Evolutionary conservation across 2,329 filamentous ascomycete species (phyloP).

Genomic region (Stemphylium vesicarium): DNA sequence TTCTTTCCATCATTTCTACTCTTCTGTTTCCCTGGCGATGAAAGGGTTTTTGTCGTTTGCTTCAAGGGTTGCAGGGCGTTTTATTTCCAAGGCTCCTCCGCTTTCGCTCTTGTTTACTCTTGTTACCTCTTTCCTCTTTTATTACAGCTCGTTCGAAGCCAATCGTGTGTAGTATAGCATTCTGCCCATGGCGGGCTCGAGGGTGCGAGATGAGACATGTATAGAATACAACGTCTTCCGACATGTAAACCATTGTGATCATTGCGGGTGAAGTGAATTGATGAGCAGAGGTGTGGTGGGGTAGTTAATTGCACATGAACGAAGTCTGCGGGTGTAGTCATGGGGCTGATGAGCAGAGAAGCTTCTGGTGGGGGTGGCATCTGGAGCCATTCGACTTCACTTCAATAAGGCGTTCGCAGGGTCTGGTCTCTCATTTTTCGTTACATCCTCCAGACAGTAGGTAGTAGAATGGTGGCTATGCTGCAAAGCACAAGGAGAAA

Average conservation of each 20-base stretch:
- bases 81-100: constrained; percentile 20
- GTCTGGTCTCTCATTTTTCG: too few species aligned
- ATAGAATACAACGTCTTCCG: constrained; percentile 24
- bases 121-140: not conserved
- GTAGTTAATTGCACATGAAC: too few species aligned
- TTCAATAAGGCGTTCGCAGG: too few species aligned
- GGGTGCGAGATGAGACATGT: constrained; percentile 17
- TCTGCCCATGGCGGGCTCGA: constrained; percentile 1
- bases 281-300: not conserved
- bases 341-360: not conserved
- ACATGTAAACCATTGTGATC: not conserved
- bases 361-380: not conserved
- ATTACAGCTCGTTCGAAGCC: constrained; percentile 1
- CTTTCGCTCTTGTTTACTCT: constrained; percentile 12
- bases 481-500: too few species aligned
- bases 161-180: constrained; percentile 24
- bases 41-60: not conserved
- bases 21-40: constrained; percentile 21
- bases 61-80: constrained; percentile 28
- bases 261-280: too few species aligned
- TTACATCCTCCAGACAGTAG: too few species aligned
- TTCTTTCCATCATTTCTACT: constrained; percentile 31
- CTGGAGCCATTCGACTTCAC: not conserved
- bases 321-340: too few species aligned
- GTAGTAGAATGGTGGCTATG: too few species aligned